Evolutionary conservation across 1,284 basidiomycete species (phyloP), one percentile per base, ranked within the genome.

Genomic region (Mycena citricolor): DNA sequence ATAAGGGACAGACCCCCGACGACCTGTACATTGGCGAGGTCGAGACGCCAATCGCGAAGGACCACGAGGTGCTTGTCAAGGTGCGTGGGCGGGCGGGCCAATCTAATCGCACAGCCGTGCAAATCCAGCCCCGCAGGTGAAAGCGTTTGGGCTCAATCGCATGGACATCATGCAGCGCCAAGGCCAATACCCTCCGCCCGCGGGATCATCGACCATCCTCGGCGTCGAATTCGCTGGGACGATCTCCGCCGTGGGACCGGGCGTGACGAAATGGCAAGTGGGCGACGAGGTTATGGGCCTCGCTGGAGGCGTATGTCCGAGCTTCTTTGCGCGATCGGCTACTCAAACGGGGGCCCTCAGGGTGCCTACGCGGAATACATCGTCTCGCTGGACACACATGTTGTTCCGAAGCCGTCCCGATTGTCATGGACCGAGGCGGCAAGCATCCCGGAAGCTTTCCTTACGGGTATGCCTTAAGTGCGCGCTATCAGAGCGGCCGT

Each of bases 341-440:
- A n/a, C n/a, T n/a, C n/a, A n/a, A n/a, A n/a, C n/a, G n/a, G n/a
- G n/a, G n/a, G n/a, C n/a, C n/a, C n/a, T 25, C 52, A 93, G 89
- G 94, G 94, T 16, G 90, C 92, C 20, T 95, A 97, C 59, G 92
- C 93, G 31, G 91, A 97, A 64, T 97, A 86, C 66, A 83, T 97
- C 51, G 74, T 70, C 31, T 78, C 83, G 20, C 71, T 78, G 10
- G 74, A 82, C 43, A 76, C 76, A 5, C 83, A 92, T 69, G 61
- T 94, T 39, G 68, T 94, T 49, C 69, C 63, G 49, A 97, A 97
- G 67, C 90, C 92, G 2, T 61, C 65, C 31, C 69, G 83, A 58
- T 68, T 98, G 43, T 81, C 82, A 25, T 94, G 88, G 86, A 76
- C 73, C 0, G 82, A 97, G 59, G 92, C 90, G 8, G 90, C 91